phyloP scores from a whole-genome alignment of 2,329 filamentous ascomycete genomes.

The Epichloe sibirici region DNA sequence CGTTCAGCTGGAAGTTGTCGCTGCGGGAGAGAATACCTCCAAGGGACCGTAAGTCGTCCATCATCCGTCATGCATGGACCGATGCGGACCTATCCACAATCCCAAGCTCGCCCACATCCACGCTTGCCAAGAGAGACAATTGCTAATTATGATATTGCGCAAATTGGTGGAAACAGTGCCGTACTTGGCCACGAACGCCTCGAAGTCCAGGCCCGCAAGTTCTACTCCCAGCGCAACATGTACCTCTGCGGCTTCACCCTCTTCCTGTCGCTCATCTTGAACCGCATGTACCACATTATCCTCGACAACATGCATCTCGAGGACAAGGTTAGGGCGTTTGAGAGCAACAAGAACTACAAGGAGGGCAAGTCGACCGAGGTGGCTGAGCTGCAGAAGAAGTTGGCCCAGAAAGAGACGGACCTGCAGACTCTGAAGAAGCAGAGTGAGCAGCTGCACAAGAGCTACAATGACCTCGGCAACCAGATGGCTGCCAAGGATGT shows the following conservation, averaged over 20 bases:
- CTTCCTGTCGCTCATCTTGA: constrained; percentile 95
- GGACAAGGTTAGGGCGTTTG: constrained; percentile 76
- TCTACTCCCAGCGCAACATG: constrained; percentile 99
- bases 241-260: constrained; percentile 99
- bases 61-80: neutral
- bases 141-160: too few species aligned
- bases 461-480: constrained; percentile 79
- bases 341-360: constrained; percentile 60
- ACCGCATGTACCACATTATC: constrained; percentile 98
- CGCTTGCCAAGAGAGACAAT: neutral
- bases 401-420: constrained; percentile 70
- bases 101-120: too few species aligned
- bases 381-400: constrained; percentile 53
- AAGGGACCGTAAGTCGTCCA: constrained; percentile 32
- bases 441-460: constrained; percentile 65
- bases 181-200: constrained; percentile 87
- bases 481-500: constrained; percentile 53
- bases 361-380: constrained; percentile 69
- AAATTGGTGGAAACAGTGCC: constrained; percentile 24
- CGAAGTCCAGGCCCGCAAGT: constrained; percentile 98
- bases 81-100: too few species aligned
- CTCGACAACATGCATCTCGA: constrained; percentile 83
- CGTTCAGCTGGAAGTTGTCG: constrained; percentile 77
- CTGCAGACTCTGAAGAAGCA: constrained; percentile 89
- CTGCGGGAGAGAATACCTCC: constrained; percentile 47